phyloP scores from a whole-genome alignment of 257 asterid species.

The Gentiana macrophylla region DNA sequence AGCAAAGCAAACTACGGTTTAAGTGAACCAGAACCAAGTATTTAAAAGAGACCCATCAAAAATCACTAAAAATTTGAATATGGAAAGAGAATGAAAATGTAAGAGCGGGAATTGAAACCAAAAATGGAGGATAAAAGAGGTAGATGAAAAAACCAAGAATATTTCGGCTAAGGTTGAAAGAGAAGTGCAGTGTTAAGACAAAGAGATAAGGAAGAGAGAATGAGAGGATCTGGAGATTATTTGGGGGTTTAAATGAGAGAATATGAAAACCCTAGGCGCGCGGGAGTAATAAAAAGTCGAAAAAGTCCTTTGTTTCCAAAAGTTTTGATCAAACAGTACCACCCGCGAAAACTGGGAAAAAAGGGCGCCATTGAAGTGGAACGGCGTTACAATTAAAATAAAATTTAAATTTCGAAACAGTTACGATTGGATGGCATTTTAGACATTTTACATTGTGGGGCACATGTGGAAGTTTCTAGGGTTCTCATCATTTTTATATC shows the following conservation, averaged over 20 bases:
- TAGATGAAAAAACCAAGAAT: slow-evolving; percentile 14
- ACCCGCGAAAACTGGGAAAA: slow-evolving; percentile 36
- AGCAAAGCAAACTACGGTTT: background rate
- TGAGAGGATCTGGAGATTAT: slow-evolving; percentile 1
- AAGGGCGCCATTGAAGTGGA: slow-evolving; percentile 2
- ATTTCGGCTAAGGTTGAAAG: slow-evolving; percentile 18
- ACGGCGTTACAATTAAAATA: too few relatives aligned
- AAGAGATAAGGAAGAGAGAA: slow-evolving; percentile 28
- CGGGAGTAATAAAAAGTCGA: slow-evolving; percentile 33
- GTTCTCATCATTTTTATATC: too few relatives aligned
- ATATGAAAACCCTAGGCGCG: slow-evolving; percentile 77
- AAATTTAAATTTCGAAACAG: too few relatives aligned
- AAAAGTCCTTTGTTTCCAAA: slow-evolving; percentile 15
- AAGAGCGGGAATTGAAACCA: background rate
- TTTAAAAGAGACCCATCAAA: background rate
- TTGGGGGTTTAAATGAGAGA: slow-evolving; percentile 23
- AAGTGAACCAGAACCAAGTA: background rate
- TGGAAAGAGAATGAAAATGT: background rate
- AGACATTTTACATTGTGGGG: too few relatives aligned
- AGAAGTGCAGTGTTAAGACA: slow-evolving; percentile 16
- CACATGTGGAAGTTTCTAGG: too few relatives aligned
- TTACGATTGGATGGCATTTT: too few relatives aligned
- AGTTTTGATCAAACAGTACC: slow-evolving; percentile 4
- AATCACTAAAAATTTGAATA: background rate
- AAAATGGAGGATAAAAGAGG: slow-evolving; percentile 10